These are phyloP conservation scores for Raphanus raphanistrum DNA, from an alignment of 345 rosid genomes.

Conservation along the genomic window DNA sequence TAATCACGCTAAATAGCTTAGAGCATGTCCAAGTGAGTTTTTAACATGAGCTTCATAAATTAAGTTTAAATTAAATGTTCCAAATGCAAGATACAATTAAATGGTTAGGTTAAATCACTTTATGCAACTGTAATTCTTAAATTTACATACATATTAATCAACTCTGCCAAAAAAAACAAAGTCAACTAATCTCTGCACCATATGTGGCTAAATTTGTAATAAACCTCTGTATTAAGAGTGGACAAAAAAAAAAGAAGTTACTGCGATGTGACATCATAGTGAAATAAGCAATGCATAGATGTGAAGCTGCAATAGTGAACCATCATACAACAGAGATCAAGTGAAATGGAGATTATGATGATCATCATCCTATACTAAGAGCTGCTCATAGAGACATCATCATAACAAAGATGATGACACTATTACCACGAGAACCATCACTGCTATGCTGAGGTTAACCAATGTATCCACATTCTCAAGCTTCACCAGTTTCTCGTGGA, in stretches of 20 bases:
- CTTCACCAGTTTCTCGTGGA: constrained; percentile 42
- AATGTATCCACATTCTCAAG: constrained; percentile 54
- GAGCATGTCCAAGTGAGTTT: too few relatives aligned
- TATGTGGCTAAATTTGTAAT: not conserved
- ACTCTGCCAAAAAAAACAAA: not conserved
- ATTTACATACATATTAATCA: not conserved
- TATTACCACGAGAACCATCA: constrained; percentile 47
- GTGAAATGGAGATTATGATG: not conserved
- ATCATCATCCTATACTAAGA: not conserved
- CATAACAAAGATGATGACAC: constrained; percentile 30
- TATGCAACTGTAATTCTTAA: not conserved
- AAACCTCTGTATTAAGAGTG: not conserved
- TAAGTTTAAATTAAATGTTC: not conserved
- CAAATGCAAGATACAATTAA: not conserved
- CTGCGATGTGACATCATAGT: not conserved
- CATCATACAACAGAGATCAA: constrained; percentile 10
- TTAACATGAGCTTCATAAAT: not conserved
- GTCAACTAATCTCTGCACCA: not conserved
- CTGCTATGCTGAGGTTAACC: constrained; percentile 58
- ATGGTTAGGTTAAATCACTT: not conserved
- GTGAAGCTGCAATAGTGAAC: constrained; percentile 15
- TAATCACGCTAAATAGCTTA: not conserved
- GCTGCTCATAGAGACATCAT: constrained; percentile 16
- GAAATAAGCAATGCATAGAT: not conserved
- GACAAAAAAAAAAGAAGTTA: not conserved